Percentiles rank a stretch among this genome's conserved stretches.
These are phyloP conservation scores for Rhodosporidiobolus sp. DNA, from an alignment of 768 basidiomycete genomes.

Conservation along the genomic window DNA sequence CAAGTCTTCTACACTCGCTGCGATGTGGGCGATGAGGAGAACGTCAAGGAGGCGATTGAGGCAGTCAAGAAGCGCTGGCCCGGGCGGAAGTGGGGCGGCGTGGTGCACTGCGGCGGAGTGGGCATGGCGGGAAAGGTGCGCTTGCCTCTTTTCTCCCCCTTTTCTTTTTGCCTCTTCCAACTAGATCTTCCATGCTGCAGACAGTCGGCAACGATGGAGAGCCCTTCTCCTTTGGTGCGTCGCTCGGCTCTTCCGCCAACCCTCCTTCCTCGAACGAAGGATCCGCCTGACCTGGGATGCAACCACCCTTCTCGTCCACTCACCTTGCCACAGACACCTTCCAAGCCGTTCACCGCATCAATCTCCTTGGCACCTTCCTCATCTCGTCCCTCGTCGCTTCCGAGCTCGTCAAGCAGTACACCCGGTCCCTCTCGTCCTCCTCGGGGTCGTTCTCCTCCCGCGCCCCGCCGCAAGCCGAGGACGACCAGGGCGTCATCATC, in stretches of 20 bases:
- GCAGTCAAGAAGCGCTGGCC: conserved; percentile 48
- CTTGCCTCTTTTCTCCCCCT: neutral
- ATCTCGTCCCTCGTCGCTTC: conserved; percentile 58
- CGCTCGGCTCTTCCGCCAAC: no score
- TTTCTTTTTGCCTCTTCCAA: neutral
- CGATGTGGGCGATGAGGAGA: conserved; percentile 48
- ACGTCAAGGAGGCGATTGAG: conserved; percentile 47
- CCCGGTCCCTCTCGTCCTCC: conserved; percentile 47
- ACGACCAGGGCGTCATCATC: conserved; percentile 59
- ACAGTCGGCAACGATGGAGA: conserved; percentile 55
- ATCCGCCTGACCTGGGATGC: no score
- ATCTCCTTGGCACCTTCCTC: conserved; percentile 61
- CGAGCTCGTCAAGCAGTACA: conserved; percentile 52
- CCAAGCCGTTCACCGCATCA: conserved; percentile 56
- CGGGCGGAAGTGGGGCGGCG: conserved; percentile 57
- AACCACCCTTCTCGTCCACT: neutral
- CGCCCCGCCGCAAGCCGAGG: conserved; percentile 48
- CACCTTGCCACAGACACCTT: conserved; percentile 30
- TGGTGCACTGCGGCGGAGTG: conserved; percentile 62
- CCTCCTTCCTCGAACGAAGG: no score
- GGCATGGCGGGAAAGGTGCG: conserved; percentile 50
- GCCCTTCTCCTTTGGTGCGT: conserved; percentile 50
- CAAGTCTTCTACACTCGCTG: conserved; percentile 40
- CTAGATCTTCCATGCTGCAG: conserved; percentile 42
- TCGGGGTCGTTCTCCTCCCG: neutral